Base-by-base conservation (phyloP, 2,329 filamentous ascomycete genomes). In the Aspergillus japonicus region DNA sequence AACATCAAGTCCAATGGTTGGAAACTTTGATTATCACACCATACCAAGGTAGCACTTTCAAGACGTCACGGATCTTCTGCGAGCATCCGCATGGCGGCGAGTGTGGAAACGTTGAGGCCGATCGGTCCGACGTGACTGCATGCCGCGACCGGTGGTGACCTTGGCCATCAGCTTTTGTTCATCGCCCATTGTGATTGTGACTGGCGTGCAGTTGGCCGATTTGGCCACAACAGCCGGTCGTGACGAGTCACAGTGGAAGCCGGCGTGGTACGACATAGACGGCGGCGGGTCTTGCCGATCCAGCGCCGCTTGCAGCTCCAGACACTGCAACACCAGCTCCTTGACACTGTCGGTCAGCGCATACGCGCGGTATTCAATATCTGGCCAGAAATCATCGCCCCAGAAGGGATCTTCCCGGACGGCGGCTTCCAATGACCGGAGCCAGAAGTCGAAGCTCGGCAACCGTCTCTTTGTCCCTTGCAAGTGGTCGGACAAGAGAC, bases 381-480 rank as follows among this genome's bases (percentile, higher is more conserved):
- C 75, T 2, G 72, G 71, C 76, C 76, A 79, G 61, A 77, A 76
- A 5, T 67, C 69, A 33, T 73, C 69, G 44, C 77, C 77, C 77
- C 77, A 80, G 64, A 79, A 78, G 2, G 75, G 67, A 58, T 80
- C 77, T 61, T 77, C 72, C n/a, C 73, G 68, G 11, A 79, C 75
- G 2, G 76, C 77, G 0, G 63, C 71, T 61, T 75, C 73, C 42
- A 79, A 63, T 14, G 76, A 70, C 19, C 66, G 59, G 7, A 78
- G 64, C 75, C 75, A 79, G 59, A 77, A 78, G 12, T 67, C 68
- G 58, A 78, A 78, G 31, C 64, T 64, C 11, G 72, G 73, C 33
- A 72, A 61, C 23, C 56, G 62, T 31, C 55, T 47, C 42, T 63
- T 63, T 23, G 62, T 59, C 11, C 69, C 71, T 16, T 71, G 70